phyloP scores from a whole-genome alignment of 1,284 basidiomycete species.

The Heterobasidion occidentale region DNA sequence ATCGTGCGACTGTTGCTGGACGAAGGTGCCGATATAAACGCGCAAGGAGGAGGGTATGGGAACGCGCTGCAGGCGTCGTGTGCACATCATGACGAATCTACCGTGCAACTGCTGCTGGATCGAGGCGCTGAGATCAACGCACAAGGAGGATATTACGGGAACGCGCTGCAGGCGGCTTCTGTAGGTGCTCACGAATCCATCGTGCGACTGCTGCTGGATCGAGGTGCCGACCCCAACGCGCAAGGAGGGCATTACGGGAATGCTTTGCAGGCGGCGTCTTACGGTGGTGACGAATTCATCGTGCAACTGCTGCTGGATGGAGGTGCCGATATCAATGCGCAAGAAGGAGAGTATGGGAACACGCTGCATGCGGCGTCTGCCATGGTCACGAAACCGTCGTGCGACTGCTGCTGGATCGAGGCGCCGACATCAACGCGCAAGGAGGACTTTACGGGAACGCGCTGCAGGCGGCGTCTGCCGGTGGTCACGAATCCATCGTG shows the following conservation, averaged over 20 bases:
- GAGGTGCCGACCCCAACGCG: too few species aligned
- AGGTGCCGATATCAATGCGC: background rate
- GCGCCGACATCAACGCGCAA: background rate
- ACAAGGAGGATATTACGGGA: background rate
- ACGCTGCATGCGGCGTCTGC: background rate
- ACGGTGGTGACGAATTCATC: background rate
- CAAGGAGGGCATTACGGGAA: too few species aligned
- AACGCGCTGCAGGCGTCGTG: too few species aligned
- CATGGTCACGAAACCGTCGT: background rate
- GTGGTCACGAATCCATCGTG: too few species aligned
- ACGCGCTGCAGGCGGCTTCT: too few species aligned
- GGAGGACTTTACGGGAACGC: background rate
- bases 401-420: background rate
- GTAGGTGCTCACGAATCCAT: too few species aligned
- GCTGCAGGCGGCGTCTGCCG: too few species aligned
- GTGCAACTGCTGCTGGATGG: background rate
- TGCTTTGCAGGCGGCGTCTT: background rate
- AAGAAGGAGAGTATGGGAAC: background rate
- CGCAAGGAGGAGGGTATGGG: too few species aligned
- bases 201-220: too few species aligned
- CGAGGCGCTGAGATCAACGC: background rate
- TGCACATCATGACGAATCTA: too few species aligned
- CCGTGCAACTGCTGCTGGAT: background rate
- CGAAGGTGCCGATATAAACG: too few species aligned
- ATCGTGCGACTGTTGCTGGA: too few species aligned